A percentile compares a stretch with the other conserved stretches of the same genome.
These are phyloP conservation scores for Hypoxylon crocopeplum DNA, from an alignment of 495 filamentous ascomycete species.

Conservation along the genomic window DNA sequence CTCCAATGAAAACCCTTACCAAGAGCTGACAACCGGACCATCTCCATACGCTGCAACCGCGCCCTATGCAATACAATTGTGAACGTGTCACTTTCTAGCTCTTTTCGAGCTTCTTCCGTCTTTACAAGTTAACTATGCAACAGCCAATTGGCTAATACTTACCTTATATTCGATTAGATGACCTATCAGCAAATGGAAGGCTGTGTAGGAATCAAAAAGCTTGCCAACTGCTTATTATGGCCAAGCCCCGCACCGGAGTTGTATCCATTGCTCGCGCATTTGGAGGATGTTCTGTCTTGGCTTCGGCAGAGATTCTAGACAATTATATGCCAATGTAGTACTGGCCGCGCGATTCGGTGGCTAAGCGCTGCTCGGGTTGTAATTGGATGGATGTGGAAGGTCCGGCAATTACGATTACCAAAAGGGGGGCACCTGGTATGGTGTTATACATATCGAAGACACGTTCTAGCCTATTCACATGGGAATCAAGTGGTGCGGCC, in stretches of 20 bases:
- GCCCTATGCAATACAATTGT: no score
- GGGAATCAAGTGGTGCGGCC: background rate
- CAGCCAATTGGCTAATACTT: constrained; percentile 23
- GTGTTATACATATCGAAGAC: constrained; percentile 15
- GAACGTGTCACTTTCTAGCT: no score
- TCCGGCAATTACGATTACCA: constrained; percentile 22
- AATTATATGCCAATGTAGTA: constrained; percentile 2
- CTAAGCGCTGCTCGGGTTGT: constrained; percentile 15
- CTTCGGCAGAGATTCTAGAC: constrained; percentile 27
- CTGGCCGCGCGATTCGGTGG: constrained; percentile 8
- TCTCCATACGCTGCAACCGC: no score
- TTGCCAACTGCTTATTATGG: constrained; percentile 29
- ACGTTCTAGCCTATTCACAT: constrained; percentile 19
- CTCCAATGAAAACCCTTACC: no score
- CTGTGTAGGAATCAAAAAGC: background rate
- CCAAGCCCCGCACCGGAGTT: constrained; percentile 35
- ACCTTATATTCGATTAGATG: constrained; percentile 26
- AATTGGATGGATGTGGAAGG: constrained; percentile 13
- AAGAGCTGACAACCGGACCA: no score
- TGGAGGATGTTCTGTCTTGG: constrained; percentile 25
- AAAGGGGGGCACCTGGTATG: no score
- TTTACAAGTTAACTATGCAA: background rate
- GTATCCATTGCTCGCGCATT: constrained; percentile 21
- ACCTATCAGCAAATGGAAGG: background rate
- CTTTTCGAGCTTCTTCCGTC: no score